Evolutionary conservation across 805 yeast species (phyloP), one percentile per base, ranked within the genome.

Genomic region (Sporopachydermia lactativora): DNA sequence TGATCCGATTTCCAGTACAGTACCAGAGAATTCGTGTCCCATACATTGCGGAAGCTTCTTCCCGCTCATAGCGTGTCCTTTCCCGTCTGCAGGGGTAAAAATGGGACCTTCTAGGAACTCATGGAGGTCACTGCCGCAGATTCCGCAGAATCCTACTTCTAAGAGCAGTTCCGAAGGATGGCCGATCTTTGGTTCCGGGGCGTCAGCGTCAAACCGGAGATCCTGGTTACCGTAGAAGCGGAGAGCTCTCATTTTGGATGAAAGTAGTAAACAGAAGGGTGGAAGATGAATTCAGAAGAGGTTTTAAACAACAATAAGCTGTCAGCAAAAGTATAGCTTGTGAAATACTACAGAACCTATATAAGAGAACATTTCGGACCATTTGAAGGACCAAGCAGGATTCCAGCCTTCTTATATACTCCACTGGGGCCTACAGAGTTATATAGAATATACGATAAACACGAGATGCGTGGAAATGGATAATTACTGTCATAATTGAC

Each of bases 81-180:
- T n/a, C 19, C 65, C 63, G 34, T 54, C 58, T 45, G 52, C 47
- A 3, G 61, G 64, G 57, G 73, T 72, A 51, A 74, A 74, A 41
- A 70, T 70, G 8, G 80, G 77, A 1, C 74, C 74, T 18, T 68
- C 70, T 14, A 56, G 43, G 44, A 61, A 72, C 52, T 74, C 71
- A 46, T 70, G 73, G 28, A 71, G 53, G 49, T 71, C 77, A 1
- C 73, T 64, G 24, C 78, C 77, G 47, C 78, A 72, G 28, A 73
- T 70, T 11, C 78, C 78, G 49, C 76, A 70, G 52, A 62, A 70
- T 6, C 59, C 47, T 13, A 68, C 60, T 15, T 62, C 65, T 16
- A 69, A 47, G 13, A 65, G 54, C 15, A 68, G 53, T 38, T 68
- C 72, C 19, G 60, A 60, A 4, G 57, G 53, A 16, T 57, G 52